Evolutionary conservation across 371 early-diverging fungal genomes (phyloP).

Genomic region (Mortierella sp.): DNA sequence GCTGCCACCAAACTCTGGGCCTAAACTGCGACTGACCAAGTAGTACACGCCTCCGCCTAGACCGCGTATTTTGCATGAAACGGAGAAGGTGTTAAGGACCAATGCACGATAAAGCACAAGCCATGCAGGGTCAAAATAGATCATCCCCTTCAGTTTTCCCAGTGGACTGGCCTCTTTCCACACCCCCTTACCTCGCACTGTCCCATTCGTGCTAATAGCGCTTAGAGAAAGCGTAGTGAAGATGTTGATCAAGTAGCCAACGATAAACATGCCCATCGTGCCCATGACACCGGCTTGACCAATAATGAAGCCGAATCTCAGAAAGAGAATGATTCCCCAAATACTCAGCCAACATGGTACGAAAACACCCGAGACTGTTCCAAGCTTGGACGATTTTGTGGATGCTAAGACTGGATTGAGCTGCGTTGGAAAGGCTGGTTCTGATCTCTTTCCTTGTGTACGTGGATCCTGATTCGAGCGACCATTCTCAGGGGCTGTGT

Average conservation of each 20-base stretch:
- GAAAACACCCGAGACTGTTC: slow-evolving; percentile 73
- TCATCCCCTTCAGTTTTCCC: too few relatives aligned
- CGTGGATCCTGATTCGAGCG: slow-evolving; percentile 3
- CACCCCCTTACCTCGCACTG: slow-evolving; percentile 61
- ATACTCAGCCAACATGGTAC: slow-evolving; percentile 67
- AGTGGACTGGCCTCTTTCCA: too few relatives aligned
- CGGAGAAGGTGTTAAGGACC: not conserved
- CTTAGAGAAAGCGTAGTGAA: slow-evolving; percentile 76
- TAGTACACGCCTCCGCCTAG: slow-evolving; percentile 80
- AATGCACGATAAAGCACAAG: not conserved
- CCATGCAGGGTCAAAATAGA: slow-evolving; percentile 1
- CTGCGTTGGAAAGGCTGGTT: slow-evolving; percentile 36
- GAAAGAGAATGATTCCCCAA: slow-evolving; percentile 73
- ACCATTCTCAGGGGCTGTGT: not conserved
- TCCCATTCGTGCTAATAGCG: slow-evolving; percentile 79
- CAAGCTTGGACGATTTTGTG: slow-evolving; percentile 59
- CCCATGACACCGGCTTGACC: slow-evolving; percentile 68
- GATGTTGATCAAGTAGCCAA: slow-evolving; percentile 65
- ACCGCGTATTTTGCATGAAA: not conserved
- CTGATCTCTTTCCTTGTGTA: slow-evolving; percentile 2
- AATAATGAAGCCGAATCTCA: slow-evolving; percentile 71
- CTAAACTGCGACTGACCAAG: slow-evolving; percentile 74
- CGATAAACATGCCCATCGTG: slow-evolving; percentile 64
- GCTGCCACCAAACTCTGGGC: slow-evolving; percentile 83
- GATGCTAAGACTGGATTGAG: slow-evolving; percentile 44